These are phyloP conservation scores for Chloropicon primus DNA, from an alignment of 139 green algal species.

Conservation along the genomic window DNA sequence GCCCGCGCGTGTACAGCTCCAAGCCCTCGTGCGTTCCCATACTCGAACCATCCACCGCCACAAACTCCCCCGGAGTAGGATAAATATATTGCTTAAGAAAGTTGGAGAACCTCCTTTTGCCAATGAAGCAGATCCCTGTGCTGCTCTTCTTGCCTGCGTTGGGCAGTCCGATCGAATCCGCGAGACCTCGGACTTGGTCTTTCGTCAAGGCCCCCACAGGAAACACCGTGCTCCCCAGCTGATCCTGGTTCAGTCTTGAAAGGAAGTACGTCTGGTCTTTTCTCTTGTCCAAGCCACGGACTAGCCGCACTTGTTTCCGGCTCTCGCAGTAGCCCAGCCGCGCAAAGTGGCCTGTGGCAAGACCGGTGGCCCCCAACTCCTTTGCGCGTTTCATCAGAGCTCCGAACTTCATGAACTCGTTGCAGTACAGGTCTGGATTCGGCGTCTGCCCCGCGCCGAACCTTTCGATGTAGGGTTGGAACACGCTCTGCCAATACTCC, in stretches of 20 bases:
- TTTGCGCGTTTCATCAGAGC: slow-evolving; percentile 33
- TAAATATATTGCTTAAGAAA: slow-evolving; percentile 55
- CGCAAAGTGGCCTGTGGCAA: slow-evolving; percentile 70
- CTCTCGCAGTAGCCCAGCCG: slow-evolving; percentile 15
- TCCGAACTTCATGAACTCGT: slow-evolving; percentile 72
- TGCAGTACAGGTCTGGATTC: slow-evolving; percentile 76
- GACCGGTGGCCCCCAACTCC: slow-evolving; percentile 28
- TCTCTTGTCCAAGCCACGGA: slow-evolving; percentile 32
- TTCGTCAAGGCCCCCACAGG: slow-evolving; percentile 38
- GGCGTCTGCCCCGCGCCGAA: slow-evolving; percentile 43
- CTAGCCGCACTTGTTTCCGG: slow-evolving; percentile 18
- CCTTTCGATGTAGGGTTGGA: slow-evolving; percentile 44
- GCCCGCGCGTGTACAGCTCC: slow-evolving; percentile 48
- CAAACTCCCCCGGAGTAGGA: slow-evolving; percentile 25
- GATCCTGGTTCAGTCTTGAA: slow-evolving; percentile 23
- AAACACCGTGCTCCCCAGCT: slow-evolving; percentile 22
- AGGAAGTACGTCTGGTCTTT: slow-evolving; percentile 80
- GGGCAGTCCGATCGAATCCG: slow-evolving; percentile 23
- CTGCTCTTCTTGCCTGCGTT: slow-evolving; percentile 34
- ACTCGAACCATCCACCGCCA: slow-evolving; percentile 24
- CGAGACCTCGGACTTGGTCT: slow-evolving; percentile 35
- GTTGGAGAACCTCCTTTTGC: slow-evolving; percentile 44
- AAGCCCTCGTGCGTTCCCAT: slow-evolving; percentile 44
- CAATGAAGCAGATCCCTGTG: slow-evolving; percentile 76
- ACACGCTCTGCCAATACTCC: slow-evolving; percentile 65